A percentile compares a stretch with the other conserved stretches of the same genome.
Evolutionary conservation across 108 stramenopile species (phyloP).

Genomic region (Cylindrotheca fusiformis): DNA sequence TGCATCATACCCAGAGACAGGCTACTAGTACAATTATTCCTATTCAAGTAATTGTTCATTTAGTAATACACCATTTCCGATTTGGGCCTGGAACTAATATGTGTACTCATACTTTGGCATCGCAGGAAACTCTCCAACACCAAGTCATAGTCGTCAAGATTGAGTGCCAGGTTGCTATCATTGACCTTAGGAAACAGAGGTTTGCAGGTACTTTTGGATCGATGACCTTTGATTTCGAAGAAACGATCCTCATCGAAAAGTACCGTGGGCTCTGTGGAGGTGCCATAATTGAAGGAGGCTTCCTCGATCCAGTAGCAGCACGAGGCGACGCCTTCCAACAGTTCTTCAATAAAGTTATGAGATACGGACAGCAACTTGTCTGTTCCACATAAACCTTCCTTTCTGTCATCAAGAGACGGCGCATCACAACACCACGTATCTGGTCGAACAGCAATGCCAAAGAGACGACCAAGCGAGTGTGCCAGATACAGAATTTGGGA

Average conservation of each 20-base stretch:
- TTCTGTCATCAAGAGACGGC: background rate
- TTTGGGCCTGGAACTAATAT: slow-evolving; percentile 58
- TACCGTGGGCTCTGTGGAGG: slow-evolving; percentile 47
- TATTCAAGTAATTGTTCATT: slow-evolving; percentile 6
- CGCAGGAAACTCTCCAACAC: slow-evolving; percentile 75
- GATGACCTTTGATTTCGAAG: slow-evolving; percentile 59
- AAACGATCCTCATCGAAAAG: slow-evolving; percentile 87
- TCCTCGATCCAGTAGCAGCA: slow-evolving; percentile 86
- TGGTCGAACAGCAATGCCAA: slow-evolving; percentile 53
- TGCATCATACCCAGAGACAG: too few relatives aligned
- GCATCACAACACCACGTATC: slow-evolving; percentile 72
- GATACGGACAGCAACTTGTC: slow-evolving; percentile 25
- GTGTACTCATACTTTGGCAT: slow-evolving; percentile 77
- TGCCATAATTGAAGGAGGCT: slow-evolving; percentile 16
- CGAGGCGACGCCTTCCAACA: slow-evolving; percentile 54
- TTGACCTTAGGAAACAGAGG: slow-evolving; percentile 34
- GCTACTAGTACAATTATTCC: too few relatives aligned
- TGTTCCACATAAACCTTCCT: background rate
- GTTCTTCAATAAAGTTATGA: slow-evolving; percentile 54
- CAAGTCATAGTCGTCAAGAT: slow-evolving; percentile 64
- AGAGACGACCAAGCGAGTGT: slow-evolving; percentile 59
- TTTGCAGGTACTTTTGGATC: slow-evolving; percentile 30
- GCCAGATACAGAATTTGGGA: slow-evolving; percentile 74
- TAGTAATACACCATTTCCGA: slow-evolving; percentile 55
- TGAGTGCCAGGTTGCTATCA: slow-evolving; percentile 36